Conservation (phyloP, 2,329 filamentous ascomycete species). For the Cryphonectria naterciae region DNA sequence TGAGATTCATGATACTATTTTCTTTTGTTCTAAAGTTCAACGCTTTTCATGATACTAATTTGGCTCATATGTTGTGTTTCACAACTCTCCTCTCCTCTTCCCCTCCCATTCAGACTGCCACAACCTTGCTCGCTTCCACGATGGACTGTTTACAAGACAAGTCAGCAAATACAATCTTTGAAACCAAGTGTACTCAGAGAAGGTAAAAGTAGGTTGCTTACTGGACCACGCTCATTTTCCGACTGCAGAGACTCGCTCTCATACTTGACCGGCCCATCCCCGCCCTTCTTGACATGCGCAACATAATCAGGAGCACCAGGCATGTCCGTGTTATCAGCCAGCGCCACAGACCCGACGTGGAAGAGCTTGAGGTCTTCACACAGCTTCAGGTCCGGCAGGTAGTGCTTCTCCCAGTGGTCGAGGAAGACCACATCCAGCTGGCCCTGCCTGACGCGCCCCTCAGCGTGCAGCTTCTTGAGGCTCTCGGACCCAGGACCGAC, state of each 20-base stretch:
- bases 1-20: neutral
- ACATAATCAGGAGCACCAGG: slow-evolving; percentile 51
- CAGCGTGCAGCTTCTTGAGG: slow-evolving; percentile 34
- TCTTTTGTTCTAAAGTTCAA: neutral
- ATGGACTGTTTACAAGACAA: neutral
- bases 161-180: neutral
- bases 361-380: slow-evolving; percentile 41
- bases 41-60: neutral
- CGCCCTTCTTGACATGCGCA: slow-evolving; percentile 41
- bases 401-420: slow-evolving; percentile 43
- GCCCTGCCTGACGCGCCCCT: slow-evolving; percentile 34
- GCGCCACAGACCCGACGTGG: slow-evolving; percentile 39
- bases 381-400: slow-evolving; percentile 41
- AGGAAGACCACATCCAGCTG: slow-evolving; percentile 43
- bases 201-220: neutral
- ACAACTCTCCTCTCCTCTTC: neutral
- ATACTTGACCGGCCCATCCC: slow-evolving; percentile 33
- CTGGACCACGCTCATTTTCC: slow-evolving; percentile 9
- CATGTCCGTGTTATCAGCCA: slow-evolving; percentile 48
- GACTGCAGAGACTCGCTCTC: slow-evolving; percentile 31
- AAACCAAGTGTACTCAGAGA: neutral
- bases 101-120: neutral
- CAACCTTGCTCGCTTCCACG: slow-evolving; percentile 7
- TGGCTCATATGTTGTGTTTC: neutral
- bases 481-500: slow-evolving; percentile 39